Conservation (phyloP, 768 basidiomycete species). For the Xanthoconium purpureum region DNA sequence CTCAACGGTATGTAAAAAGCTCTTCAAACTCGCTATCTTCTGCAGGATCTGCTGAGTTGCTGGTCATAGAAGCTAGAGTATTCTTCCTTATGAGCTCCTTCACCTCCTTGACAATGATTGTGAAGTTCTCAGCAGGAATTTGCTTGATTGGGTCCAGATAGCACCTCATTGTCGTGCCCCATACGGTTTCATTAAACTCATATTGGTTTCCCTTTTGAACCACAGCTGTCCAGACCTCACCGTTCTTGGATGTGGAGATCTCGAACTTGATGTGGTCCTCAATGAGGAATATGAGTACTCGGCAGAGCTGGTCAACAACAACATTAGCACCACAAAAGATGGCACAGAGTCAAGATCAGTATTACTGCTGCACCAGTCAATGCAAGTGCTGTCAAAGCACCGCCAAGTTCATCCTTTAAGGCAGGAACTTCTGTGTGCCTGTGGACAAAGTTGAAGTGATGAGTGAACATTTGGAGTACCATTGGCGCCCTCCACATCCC, state of each 20-base stretch:
- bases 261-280: not conserved
- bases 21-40: not conserved
- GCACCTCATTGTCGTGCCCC: not conserved
- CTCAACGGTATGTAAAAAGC: not conserved
- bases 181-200: not conserved
- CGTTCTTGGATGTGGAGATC: not conserved
- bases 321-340: too few species aligned
- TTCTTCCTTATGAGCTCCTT: not conserved
- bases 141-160: not conserved
- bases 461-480: not conserved
- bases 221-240: not conserved
- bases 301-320: not conserved
- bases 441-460: not conserved
- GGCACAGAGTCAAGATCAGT: too few species aligned
- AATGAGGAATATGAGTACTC: not conserved
- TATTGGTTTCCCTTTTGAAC: not conserved
- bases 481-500: not conserved
- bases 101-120: not conserved
- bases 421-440: too few species aligned
- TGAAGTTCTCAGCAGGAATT: not conserved
- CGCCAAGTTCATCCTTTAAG: too few species aligned
- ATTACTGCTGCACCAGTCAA: not conserved
- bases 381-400: not conserved
- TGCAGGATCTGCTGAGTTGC: not conserved
- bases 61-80: not conserved